Conservation (phyloP, 2,329 filamentous ascomycete genomes). For the Camillea tinctor region DNA sequence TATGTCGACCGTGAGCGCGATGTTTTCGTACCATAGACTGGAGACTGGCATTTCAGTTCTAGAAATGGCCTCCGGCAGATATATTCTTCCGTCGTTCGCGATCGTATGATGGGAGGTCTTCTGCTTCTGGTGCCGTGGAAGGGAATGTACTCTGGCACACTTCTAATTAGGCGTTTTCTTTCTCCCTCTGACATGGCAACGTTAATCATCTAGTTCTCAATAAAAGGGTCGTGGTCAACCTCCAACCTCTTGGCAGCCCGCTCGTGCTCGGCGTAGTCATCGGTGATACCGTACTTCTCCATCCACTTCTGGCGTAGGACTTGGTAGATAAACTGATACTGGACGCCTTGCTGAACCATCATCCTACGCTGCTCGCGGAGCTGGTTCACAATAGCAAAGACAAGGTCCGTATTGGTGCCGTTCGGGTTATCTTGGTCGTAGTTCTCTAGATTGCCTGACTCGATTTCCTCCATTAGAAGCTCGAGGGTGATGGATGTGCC, state of each 20-base stretch:
- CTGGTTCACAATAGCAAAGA: constrained; percentile 75
- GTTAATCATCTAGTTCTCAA: constrained; percentile 29
- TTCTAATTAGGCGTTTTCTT: background rate
- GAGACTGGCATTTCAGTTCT: background rate
- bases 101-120: background rate
- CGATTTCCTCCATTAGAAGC: constrained; percentile 79
- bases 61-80: background rate
- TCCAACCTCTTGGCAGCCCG: constrained; percentile 55
- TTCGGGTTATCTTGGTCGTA: constrained; percentile 33
- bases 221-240: constrained; percentile 44
- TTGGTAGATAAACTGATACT: constrained; percentile 87
- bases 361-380: constrained; percentile 85
- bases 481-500: constrained; percentile 97
- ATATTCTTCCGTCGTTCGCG: background rate
- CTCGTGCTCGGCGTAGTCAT: constrained; percentile 33
- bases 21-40: background rate
- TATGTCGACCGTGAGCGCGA: background rate
- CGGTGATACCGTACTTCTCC: constrained; percentile 54
- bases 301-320: constrained; percentile 75
- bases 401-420: constrained; percentile 53
- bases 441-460: constrained; percentile 65
- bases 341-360: constrained; percentile 90
- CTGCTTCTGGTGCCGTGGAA: background rate
- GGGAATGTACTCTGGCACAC: background rate
- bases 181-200: constrained; percentile 5